Conservation (phyloP, 148 eudicot genomes). For the Linanthus parryae region DNA sequence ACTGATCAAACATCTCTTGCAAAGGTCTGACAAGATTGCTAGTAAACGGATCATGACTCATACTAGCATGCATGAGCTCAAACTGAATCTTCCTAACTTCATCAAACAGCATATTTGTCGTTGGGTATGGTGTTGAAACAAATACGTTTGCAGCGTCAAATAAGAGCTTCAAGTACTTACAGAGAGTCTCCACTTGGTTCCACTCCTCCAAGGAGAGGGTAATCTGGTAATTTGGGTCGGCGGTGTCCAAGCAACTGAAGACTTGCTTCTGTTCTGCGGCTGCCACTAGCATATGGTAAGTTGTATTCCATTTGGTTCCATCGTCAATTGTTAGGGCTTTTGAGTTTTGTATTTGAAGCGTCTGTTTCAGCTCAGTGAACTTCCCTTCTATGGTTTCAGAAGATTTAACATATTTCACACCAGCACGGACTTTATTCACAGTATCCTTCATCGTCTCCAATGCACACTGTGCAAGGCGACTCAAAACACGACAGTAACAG, state of each 20-base stretch:
- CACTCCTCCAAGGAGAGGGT: conserved; percentile 59
- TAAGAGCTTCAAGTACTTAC: conserved; percentile 51
- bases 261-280: conserved; percentile 69
- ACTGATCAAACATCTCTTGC: conserved; percentile 43
- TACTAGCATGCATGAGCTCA: conserved; percentile 43
- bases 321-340: conserved; percentile 57
- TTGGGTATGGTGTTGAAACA: conserved; percentile 36
- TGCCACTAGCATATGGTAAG: conserved; percentile 73
- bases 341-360: conserved; percentile 55
- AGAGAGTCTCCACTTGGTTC: conserved; percentile 54
- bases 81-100: conserved; percentile 54
- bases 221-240: conserved; percentile 41
- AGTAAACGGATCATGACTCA: conserved; percentile 37
- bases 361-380: conserved; percentile 40
- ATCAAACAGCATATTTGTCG: conserved; percentile 51
- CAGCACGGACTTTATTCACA: conserved; percentile 58
- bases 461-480: conserved; percentile 54
- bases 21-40: conserved; percentile 43
- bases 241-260: conserved; percentile 52
- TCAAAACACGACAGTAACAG: conserved; percentile 65
- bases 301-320: conserved; percentile 62
- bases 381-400: conserved; percentile 36
- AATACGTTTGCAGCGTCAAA: conserved; percentile 49
- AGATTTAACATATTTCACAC: conserved; percentile 66
- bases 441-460: conserved; percentile 28